A percentile compares a stretch with the other conserved stretches of the same genome.
phyloP scores from a whole-genome alignment of 257 asterid genomes.

The Solanum gracilifrons region DNA sequence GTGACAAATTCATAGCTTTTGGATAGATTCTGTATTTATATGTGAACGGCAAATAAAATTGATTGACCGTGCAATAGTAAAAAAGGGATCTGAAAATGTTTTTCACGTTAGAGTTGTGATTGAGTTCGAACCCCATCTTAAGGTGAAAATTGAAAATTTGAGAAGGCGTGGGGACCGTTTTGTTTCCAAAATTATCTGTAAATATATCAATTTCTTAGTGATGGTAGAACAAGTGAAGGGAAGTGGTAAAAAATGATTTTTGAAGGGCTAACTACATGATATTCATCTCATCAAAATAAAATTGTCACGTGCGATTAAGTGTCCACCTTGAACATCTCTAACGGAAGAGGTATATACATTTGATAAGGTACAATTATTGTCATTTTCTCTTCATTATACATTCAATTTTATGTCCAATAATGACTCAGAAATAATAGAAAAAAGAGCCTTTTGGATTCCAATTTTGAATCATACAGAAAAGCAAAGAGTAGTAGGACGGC shows the following conservation, averaged over 20 bases:
- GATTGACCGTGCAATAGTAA: too few species aligned
- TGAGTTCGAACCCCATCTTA: too few species aligned
- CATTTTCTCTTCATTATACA: not conserved
- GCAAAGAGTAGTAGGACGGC: not conserved
- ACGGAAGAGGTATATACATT: not conserved
- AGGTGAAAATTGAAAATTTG: not conserved
- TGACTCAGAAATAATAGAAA: not conserved
- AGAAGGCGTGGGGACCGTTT: not conserved
- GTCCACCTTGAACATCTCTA: too few species aligned
- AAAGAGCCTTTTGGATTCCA: not conserved
- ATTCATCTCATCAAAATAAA: too few species aligned
- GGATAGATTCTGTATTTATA: too few species aligned
- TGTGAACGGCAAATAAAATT: too few species aligned
- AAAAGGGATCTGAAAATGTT: too few species aligned
- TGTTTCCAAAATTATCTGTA: not conserved
- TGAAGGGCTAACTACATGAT: too few species aligned
- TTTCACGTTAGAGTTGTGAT: too few species aligned
- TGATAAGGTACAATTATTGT: not conserved
- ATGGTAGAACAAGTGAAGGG: not conserved
- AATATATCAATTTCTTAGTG: not conserved
- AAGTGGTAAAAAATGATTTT: too few species aligned
- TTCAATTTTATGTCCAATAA: not conserved
- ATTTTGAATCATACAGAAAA: not conserved
- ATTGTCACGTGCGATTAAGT: too few species aligned
- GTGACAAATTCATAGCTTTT: accelerated